Percentiles rank a stretch among this genome's conserved stretches.
Conservation (phyloP, 495 filamentous ascomycete genomes). For the Physcia stellaris region DNA sequence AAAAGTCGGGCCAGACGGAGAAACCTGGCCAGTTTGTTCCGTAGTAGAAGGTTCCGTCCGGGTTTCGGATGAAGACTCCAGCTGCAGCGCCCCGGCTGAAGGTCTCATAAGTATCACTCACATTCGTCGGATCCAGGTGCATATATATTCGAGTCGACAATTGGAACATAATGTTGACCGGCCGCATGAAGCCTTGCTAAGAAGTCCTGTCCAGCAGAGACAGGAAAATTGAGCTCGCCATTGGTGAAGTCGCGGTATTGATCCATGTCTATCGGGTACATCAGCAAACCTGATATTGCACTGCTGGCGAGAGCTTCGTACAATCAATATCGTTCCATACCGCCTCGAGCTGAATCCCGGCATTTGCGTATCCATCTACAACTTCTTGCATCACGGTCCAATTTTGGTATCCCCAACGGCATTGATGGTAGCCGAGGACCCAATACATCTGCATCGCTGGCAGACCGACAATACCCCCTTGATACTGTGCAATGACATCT, state of each 20-base stretch:
- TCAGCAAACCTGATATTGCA: too few species aligned
- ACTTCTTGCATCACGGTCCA: conserved; percentile 67
- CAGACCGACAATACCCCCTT: conserved; percentile 49
- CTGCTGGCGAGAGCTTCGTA: too few species aligned
- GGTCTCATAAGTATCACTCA: conserved; percentile 49
- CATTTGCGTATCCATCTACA: conserved; percentile 63
- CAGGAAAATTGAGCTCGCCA: conserved; percentile 58
- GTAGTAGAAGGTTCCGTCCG: conserved; percentile 53
- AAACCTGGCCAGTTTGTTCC: conserved; percentile 81
- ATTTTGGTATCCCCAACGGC: conserved; percentile 69
- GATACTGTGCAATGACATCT: conserved; percentile 63
- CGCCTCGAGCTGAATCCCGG: conserved; percentile 68
- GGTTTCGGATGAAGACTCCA: conserved; percentile 50
- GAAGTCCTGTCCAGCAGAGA: conserved; percentile 52
- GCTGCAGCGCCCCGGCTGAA: conserved; percentile 48
- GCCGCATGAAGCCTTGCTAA: conserved; percentile 58
- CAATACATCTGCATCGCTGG: conserved; percentile 78
- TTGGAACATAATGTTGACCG: conserved; percentile 67
- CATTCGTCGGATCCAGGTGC: conserved; percentile 81
- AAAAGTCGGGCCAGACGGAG: conserved; percentile 77
- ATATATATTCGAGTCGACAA: too few species aligned
- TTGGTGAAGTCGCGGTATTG: conserved; percentile 55
- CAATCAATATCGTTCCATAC: conserved; percentile 88
- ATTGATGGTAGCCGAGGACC: conserved; percentile 74
- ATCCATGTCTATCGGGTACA: too few species aligned